Percentiles rank a stretch among this genome's conserved stretches.
These are phyloP conservation scores for Spizellomyces sp. DNA, from an alignment of 192 early-diverging fungal genomes.

Conservation along the genomic window DNA sequence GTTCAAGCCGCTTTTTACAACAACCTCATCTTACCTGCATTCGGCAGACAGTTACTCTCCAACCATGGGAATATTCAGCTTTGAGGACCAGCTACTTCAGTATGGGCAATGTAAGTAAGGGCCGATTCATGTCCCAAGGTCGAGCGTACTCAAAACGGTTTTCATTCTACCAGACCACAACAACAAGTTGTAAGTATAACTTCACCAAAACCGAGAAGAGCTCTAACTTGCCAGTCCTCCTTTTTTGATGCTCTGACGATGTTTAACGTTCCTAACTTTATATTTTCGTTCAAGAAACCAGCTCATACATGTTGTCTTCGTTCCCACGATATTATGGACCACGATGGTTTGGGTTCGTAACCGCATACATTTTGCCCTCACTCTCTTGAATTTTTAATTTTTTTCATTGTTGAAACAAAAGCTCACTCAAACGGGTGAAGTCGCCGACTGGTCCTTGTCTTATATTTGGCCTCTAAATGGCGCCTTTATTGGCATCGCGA, in stretches of 20 bases:
- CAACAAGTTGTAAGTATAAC: slow-evolving; percentile 53
- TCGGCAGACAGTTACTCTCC: too few species aligned
- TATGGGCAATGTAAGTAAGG: slow-evolving; percentile 66
- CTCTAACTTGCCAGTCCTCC: too few species aligned
- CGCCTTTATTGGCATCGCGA: slow-evolving; percentile 56
- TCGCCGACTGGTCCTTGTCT: slow-evolving; percentile 29
- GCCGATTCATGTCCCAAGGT: neutral
- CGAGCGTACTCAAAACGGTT: neutral
- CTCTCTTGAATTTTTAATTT: neutral
- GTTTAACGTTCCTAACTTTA: neutral
- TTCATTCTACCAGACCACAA: slow-evolving; percentile 53
- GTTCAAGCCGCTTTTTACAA: too few species aligned
- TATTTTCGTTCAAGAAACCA: slow-evolving; percentile 63
- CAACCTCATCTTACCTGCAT: too few species aligned
- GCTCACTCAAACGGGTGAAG: slow-evolving; percentile 19
- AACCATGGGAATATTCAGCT: slow-evolving; percentile 63
- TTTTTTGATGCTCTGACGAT: neutral
- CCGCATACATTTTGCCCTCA: slow-evolving; percentile 1
- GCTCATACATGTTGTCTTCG: slow-evolving; percentile 83
- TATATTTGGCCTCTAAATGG: slow-evolving; percentile 41
- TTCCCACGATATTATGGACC: slow-evolving; percentile 89
- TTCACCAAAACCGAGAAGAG: neutral
- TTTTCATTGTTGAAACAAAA: neutral
- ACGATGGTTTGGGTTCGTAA: slow-evolving; percentile 62
- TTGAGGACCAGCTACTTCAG: slow-evolving; percentile 75